phyloP scores from a whole-genome alignment of 148 eudicot species.

The Chenopodium formosanum region DNA sequence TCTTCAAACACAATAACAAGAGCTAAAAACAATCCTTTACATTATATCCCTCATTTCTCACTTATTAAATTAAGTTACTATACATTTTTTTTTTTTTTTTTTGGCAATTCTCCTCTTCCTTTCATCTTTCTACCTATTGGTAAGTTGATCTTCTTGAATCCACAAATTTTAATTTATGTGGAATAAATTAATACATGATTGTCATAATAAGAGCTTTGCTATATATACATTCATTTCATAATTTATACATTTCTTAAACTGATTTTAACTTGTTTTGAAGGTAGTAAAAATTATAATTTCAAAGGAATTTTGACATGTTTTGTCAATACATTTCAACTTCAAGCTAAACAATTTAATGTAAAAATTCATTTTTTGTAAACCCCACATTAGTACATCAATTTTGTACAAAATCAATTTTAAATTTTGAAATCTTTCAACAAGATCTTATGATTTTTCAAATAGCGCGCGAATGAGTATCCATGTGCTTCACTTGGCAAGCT shows the following conservation, averaged over 20 bases:
- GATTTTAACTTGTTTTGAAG: not conserved
- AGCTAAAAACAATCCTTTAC: not conserved
- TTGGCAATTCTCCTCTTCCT: not conserved
- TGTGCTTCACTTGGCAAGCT: not conserved
- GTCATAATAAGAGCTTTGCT: not conserved
- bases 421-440: too few species aligned
- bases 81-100: not conserved
- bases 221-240: not conserved
- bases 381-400: too few species aligned
- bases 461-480: too few species aligned
- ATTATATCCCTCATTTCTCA: not conserved
- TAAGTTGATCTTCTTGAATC: slow-evolving; percentile 16
- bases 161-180: not conserved
- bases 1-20: slow-evolving; percentile 2
- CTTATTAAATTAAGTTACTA: not conserved
- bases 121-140: slow-evolving; percentile 15
- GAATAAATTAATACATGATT: not conserved
- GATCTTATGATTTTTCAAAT: too few species aligned
- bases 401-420: too few species aligned
- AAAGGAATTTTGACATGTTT: not conserved
- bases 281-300: not conserved
- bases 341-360: not conserved
- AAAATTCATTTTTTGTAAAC: not conserved
- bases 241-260: not conserved
- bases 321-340: not conserved